These are phyloP conservation scores for Pythium aphanidermatum DNA, from an alignment of 352 stramenopile genomes.

Conservation along the genomic window DNA sequence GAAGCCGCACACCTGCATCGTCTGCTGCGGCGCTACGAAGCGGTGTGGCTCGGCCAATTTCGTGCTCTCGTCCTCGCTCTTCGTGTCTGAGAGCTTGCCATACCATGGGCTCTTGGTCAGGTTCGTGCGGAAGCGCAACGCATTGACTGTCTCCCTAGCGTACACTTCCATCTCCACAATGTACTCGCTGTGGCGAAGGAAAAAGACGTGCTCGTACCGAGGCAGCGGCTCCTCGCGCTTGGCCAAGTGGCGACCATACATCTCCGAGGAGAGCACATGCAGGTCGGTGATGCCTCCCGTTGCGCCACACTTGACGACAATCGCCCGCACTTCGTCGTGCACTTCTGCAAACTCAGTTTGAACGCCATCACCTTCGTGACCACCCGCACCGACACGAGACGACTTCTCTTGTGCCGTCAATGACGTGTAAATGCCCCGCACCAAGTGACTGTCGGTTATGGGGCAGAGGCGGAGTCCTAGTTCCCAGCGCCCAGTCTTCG, in stretches of 20 bases:
- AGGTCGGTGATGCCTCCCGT: constrained; percentile 17
- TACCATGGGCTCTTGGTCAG: constrained; percentile 25
- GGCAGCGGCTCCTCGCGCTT: constrained; percentile 19
- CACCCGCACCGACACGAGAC: not conserved
- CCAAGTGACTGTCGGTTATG: constrained; percentile 7
- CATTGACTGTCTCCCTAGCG: constrained; percentile 7
- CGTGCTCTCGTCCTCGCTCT: not conserved
- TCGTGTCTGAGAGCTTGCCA: constrained; percentile 1
- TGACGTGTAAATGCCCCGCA: not conserved
- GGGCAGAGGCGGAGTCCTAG: constrained; percentile 18
- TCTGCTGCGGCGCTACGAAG: constrained; percentile 2
- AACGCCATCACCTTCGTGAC: constrained; percentile 6
- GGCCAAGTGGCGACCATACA: constrained; percentile 17
- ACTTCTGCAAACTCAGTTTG: constrained; percentile 23
- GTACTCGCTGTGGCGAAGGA: constrained; percentile 20
- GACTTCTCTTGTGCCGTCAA: constrained; percentile 4
- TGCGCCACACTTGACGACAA: constrained; percentile 17
- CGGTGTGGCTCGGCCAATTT: not conserved
- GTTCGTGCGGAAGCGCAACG: constrained; percentile 27
- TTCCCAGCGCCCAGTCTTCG: constrained; percentile 1
- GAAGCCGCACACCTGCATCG: constrained; percentile 17
- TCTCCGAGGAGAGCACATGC: constrained; percentile 15
- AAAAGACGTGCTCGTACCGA: constrained; percentile 20
- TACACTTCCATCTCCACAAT: constrained; percentile 19
- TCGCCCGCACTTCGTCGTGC: constrained; percentile 16